phyloP scores from a whole-genome alignment of 495 filamentous ascomycete genomes.

The Jackrogersella minutella region DNA sequence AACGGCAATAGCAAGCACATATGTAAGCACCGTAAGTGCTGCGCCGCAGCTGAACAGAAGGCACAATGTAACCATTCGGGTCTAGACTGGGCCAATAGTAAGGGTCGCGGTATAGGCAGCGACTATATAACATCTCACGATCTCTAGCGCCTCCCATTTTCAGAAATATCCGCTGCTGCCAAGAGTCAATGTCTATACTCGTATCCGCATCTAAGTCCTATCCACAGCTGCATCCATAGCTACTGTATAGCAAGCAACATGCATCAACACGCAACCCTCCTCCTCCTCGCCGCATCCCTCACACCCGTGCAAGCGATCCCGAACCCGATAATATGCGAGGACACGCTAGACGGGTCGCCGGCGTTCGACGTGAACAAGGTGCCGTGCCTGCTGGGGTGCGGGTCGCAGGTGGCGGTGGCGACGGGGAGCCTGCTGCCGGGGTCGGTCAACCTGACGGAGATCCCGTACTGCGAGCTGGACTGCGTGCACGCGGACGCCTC shows the following conservation, averaged over 20 bases:
- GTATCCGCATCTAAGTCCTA: too few species aligned
- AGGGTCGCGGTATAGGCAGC: not conserved
- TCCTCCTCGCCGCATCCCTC: not conserved
- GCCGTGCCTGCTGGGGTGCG: conserved; percentile 26
- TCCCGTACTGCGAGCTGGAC: conserved; percentile 19
- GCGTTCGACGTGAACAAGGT: conserved; percentile 4
- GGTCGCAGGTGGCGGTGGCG: not conserved
- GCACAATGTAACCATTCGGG: conserved; percentile 13
- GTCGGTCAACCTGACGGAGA: conserved; percentile 22
- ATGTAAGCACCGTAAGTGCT: not conserved
- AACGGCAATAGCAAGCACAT: not conserved
- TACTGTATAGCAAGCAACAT: not conserved
- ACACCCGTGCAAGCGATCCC: not conserved
- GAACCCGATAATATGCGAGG: conserved; percentile 30
- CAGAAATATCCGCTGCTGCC: too few species aligned
- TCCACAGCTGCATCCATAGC: too few species aligned
- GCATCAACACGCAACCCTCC: not conserved
- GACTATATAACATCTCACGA: not conserved
- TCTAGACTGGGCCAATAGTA: not conserved
- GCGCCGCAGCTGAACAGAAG: not conserved
- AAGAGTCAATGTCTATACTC: too few species aligned
- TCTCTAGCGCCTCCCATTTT: not conserved
- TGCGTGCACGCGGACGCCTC: conserved; percentile 12
- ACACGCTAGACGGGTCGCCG: conserved; percentile 19
- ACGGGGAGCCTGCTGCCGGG: conserved; percentile 21